Conservation (phyloP, 1,284 basidiomycete genomes). For the Cutaneotrichosporon cutaneum region DNA sequence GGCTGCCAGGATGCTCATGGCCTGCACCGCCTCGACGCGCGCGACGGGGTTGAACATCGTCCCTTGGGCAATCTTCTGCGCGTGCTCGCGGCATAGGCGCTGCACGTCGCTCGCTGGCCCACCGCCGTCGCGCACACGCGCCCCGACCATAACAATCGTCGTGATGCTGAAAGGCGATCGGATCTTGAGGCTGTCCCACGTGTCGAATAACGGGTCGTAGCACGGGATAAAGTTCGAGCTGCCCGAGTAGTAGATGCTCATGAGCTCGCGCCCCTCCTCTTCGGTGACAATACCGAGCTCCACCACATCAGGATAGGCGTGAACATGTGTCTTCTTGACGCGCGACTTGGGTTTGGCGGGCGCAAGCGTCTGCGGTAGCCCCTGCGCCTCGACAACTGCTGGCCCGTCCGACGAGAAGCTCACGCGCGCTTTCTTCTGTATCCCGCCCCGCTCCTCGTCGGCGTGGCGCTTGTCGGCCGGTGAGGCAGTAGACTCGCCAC, state of each 20-base stretch:
- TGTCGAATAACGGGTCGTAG: conserved; percentile 73
- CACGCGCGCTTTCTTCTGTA: conserved; percentile 29
- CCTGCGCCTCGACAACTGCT: conserved; percentile 39
- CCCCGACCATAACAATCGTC: conserved; percentile 84
- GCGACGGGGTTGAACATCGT: conserved; percentile 80
- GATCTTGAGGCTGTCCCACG: conserved; percentile 62
- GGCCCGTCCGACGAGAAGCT: conserved; percentile 24
- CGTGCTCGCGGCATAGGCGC: conserved; percentile 60
- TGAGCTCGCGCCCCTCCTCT: conserved; percentile 75
- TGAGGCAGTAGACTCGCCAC: background rate
- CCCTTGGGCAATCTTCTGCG: conserved; percentile 66
- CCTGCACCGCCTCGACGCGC: conserved; percentile 79
- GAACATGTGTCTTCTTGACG: conserved; percentile 42
- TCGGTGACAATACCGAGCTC: conserved; percentile 66
- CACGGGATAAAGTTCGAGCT: conserved; percentile 86
- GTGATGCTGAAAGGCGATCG: conserved; percentile 57
- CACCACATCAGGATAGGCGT: conserved; percentile 50
- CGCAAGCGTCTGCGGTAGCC: conserved; percentile 33
- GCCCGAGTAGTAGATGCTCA: conserved; percentile 76
- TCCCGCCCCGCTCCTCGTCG: conserved; percentile 13
- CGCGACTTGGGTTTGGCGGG: conserved; percentile 31
- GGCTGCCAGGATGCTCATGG: conserved; percentile 83
- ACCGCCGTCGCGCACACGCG: conserved; percentile 80
- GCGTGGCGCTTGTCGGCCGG: background rate
- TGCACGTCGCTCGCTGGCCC: conserved; percentile 52